Percentiles rank a stretch among this genome's conserved stretches.
These are phyloP conservation scores for Botrytis tulipae DNA, from an alignment of 2,329 filamentous ascomycete species.

Conservation along the genomic window DNA sequence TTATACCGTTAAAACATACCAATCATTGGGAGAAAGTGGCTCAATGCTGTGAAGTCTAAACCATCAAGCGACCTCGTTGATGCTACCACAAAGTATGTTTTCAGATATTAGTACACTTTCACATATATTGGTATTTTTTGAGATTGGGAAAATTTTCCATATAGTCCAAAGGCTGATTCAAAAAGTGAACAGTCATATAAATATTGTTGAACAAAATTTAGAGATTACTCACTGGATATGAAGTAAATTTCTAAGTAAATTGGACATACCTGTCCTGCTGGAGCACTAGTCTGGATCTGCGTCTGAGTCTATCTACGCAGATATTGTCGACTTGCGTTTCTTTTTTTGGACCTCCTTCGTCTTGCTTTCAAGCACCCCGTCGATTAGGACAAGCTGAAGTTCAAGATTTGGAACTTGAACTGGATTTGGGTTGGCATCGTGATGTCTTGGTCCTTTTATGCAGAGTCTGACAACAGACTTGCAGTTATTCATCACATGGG, in stretches of 20 bases:
- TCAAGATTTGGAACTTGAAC: not conserved
- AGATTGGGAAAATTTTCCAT: not conserved
- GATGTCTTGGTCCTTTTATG: accelerated
- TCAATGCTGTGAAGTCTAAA: not conserved
- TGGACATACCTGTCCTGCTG: not conserved
- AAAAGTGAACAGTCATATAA: too few species aligned
- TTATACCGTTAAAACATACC: not conserved
- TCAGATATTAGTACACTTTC: not conserved
- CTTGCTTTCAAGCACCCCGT: not conserved
- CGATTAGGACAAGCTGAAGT: not conserved
- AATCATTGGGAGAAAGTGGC: not conserved
- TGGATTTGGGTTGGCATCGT: too few species aligned
- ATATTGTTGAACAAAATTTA: too few species aligned
- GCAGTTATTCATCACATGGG: not conserved
- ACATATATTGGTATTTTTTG: not conserved
- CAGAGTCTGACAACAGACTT: not conserved
- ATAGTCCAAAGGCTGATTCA: not conserved
- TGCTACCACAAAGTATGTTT: not conserved
- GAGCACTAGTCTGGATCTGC: too few species aligned
- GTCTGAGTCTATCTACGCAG: too few species aligned
- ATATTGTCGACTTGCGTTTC: not conserved
- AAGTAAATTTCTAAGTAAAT: not conserved
- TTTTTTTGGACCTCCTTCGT: not conserved
- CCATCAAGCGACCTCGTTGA: not conserved
- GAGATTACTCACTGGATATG: too few species aligned